Conservation (phyloP, 2,329 filamentous ascomycete species). For the Fusarium albosuccineum region DNA sequence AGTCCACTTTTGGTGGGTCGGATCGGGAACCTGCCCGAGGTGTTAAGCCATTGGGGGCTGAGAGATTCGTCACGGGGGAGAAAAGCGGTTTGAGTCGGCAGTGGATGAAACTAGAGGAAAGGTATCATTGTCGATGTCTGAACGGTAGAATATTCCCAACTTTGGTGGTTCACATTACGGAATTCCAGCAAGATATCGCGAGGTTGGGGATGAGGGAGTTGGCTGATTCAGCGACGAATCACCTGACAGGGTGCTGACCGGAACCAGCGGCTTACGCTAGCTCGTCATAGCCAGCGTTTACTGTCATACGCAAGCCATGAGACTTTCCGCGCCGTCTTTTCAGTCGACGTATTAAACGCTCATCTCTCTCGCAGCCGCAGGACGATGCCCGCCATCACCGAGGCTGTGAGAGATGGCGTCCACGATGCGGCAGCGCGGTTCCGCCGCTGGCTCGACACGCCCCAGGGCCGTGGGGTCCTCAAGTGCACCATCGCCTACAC, state of each 20-base stretch:
- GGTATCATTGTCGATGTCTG: neutral
- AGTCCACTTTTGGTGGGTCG: neutral
- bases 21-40: neutral
- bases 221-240: conserved; percentile 23
- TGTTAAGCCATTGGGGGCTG: neutral
- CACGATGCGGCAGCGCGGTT: conserved; percentile 59
- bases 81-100: neutral
- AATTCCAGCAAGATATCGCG: neutral
- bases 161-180: neutral
- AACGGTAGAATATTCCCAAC: too few relatives aligned
- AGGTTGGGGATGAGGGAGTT: neutral
- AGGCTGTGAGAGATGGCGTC: conserved; percentile 39
- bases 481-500: conserved; percentile 94
- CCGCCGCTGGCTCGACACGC: conserved; percentile 73
- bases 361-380: neutral
- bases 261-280: conserved; percentile 14
- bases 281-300: neutral
- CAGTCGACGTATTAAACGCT: neutral
- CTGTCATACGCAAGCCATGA: conserved; percentile 22
- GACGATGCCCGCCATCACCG: conserved; percentile 25
- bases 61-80: neutral
- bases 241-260: conserved; percentile 18
- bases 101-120: neutral
- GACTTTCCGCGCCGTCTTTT: neutral
- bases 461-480: conserved; percentile 81